phyloP scores from a whole-genome alignment of 768 basidiomycete species.

The Gautieria morchelliformis region DNA sequence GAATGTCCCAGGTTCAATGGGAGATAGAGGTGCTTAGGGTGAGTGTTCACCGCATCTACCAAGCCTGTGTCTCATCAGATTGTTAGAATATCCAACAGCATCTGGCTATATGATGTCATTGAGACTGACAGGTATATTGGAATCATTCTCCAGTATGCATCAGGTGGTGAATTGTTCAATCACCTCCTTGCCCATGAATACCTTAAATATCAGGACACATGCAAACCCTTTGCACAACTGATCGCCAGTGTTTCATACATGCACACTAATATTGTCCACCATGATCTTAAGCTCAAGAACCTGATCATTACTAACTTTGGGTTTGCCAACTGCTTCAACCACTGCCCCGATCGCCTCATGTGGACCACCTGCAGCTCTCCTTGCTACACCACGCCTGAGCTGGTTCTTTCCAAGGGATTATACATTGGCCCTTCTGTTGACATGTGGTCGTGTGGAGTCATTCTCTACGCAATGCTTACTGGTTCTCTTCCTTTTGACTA shows the following conservation, averaged over 20 bases:
- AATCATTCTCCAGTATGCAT: conserved; percentile 97
- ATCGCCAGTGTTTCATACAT: conserved; percentile 99
- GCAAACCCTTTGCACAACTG: conserved; percentile 94
- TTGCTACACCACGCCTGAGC: conserved; percentile 96
- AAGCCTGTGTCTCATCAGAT: conserved; percentile 13
- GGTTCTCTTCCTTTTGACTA: conserved; percentile 99
- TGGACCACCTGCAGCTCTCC: conserved; percentile 96
- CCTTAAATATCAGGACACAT: conserved; percentile 87
- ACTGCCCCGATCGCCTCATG: conserved; percentile 90
- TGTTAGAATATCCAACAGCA: conserved; percentile 59
- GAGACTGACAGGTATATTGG: conserved; percentile 99
- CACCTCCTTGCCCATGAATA: conserved; percentile 97
- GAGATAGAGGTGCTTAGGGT: conserved; percentile 97
- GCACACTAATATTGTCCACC: conserved; percentile 97
- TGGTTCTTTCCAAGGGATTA: conserved; percentile 94
- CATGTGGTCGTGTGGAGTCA: conserved; percentile 95
- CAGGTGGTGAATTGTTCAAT: conserved; percentile 97
- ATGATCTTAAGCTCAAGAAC: conserved; percentile 98
- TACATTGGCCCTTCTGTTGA: conserved; percentile 98
- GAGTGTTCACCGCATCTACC: conserved; percentile 22
- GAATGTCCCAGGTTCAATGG: conserved; percentile 92
- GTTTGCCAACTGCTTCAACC: conserved; percentile 96
- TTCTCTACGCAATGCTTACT: conserved; percentile 93
- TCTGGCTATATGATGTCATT: conserved; percentile 95
- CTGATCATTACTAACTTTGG: conserved; percentile 99